Conservation (phyloP, 495 filamentous ascomycete genomes). For the Cercophora samala region DNA sequence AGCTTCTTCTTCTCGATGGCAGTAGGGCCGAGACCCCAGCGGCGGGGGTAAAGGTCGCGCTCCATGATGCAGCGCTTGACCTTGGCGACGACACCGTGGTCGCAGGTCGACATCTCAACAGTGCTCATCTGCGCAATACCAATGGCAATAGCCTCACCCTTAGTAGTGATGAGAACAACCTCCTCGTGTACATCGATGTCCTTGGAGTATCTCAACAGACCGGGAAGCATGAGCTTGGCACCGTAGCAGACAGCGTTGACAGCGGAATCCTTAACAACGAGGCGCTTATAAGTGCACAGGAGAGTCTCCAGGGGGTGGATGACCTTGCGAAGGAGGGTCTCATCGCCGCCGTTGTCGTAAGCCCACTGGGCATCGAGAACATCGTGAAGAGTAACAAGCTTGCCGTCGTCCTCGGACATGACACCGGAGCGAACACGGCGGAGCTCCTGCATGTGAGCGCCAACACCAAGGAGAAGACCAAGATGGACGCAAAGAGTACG, state of each 20-base stretch:
- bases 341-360: constrained; percentile 86
- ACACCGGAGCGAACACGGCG: constrained; percentile 89
- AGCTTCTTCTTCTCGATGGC: constrained; percentile 98
- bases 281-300: constrained; percentile 85
- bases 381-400: constrained; percentile 91
- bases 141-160: constrained; percentile 95
- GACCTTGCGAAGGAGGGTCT: constrained; percentile 79
- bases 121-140: constrained; percentile 83
- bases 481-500: constrained; percentile 96
- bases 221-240: constrained; percentile 96
- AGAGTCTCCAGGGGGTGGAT: constrained; percentile 89
- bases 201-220: constrained; percentile 83
- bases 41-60: constrained; percentile 87
- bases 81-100: constrained; percentile 95
- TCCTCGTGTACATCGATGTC: constrained; percentile 58
- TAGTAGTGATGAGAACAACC: constrained; percentile 95
- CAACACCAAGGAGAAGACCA: constrained; percentile 86
- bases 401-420: constrained; percentile 77
- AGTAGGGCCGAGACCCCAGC: constrained; percentile 91
- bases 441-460: constrained; percentile 98
- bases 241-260: constrained; percentile 97
- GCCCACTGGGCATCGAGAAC: constrained; percentile 93
- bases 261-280: constrained; percentile 94
- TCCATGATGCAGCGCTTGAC: constrained; percentile 99
- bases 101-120: constrained; percentile 69